Evolutionary conservation across 2,329 filamentous ascomycete species (phyloP).

Genomic region (Monosporascus sp.): DNA sequence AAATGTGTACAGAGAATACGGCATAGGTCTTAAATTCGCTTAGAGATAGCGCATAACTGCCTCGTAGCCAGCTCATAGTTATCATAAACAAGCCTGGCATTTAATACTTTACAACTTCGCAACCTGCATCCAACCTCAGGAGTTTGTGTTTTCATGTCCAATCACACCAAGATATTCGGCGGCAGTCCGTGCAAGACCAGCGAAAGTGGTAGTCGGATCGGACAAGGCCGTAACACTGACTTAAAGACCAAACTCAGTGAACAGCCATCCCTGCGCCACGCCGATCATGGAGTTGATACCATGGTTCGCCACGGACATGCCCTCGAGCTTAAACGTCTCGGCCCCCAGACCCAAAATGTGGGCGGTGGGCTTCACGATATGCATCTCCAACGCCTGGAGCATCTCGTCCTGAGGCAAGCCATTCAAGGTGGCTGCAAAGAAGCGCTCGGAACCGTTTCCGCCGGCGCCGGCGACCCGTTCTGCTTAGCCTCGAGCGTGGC

Average conservation of each 20-base stretch:
- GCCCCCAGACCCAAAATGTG: constrained; percentile 15
- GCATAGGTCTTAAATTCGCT: no score
- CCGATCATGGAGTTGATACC: constrained; percentile 30
- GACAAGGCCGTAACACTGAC: no score
- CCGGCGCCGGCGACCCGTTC: constrained; percentile 4
- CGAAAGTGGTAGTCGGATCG: no score
- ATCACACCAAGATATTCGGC: no score
- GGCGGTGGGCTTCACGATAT: constrained; percentile 13
- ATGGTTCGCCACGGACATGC: constrained; percentile 15
- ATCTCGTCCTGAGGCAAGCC: constrained; percentile 8
- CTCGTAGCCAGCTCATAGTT: no score
- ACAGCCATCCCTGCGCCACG: constrained; percentile 30
- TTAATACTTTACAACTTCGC: no score
- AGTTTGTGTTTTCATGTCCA: no score
- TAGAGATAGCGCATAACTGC: no score
- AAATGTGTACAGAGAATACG: no score
- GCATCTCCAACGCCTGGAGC: constrained; percentile 12
- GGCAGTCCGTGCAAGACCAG: no score
- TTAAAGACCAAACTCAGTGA: constrained; percentile 19
- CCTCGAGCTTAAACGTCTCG: constrained; percentile 7
- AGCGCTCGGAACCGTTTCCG: constrained; percentile 6
- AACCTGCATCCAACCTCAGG: no score
- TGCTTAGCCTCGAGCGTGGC: background rate
- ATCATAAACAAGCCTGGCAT: no score
- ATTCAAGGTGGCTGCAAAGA: constrained; percentile 7